Percentiles rank a stretch among this genome's conserved stretches.
phyloP scores from a whole-genome alignment of 805 yeast genomes.

The Debaryomyces tyrocola region DNA sequence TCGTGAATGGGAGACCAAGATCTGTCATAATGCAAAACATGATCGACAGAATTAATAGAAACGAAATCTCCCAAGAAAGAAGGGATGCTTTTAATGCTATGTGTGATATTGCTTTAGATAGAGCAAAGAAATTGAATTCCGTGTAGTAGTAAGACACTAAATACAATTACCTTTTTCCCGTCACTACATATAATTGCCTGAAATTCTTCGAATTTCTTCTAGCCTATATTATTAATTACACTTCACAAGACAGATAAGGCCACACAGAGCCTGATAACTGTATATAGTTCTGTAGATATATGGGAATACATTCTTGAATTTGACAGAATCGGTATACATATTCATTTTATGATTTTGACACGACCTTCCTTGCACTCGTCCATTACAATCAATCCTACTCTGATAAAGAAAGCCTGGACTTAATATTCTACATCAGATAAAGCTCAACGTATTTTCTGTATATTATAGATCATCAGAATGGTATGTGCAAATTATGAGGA shows the following conservation, averaged over 20 bases:
- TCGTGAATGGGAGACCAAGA: conserved; percentile 81
- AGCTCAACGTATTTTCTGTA: not conserved
- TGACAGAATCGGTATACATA: no score
- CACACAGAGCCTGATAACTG: no score
- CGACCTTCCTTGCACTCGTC: conserved; percentile 1
- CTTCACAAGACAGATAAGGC: not conserved
- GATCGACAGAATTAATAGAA: conserved; percentile 55
- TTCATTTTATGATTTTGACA: not conserved
- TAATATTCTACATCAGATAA: not conserved
- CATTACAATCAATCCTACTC: not conserved
- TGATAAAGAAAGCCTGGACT: not conserved
- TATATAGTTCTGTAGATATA: no score
- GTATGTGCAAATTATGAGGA: conserved; percentile 3
- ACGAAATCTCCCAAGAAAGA: conserved; percentile 57
- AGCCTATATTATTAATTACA: not conserved
- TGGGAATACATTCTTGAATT: no score
- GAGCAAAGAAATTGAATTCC: conserved; percentile 54
- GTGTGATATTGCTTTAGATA: conserved; percentile 87
- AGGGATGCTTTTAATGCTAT: conserved; percentile 75
- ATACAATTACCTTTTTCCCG: no score
- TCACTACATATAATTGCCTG: not conserved
- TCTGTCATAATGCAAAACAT: conserved; percentile 63
- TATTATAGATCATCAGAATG: conserved; percentile 5
- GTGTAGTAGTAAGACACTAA: conserved; percentile 17
- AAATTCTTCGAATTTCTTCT: not conserved